Base-by-base conservation (phyloP, 768 basidiomycete genomes). In the Panaeolus cyanescens region DNA sequence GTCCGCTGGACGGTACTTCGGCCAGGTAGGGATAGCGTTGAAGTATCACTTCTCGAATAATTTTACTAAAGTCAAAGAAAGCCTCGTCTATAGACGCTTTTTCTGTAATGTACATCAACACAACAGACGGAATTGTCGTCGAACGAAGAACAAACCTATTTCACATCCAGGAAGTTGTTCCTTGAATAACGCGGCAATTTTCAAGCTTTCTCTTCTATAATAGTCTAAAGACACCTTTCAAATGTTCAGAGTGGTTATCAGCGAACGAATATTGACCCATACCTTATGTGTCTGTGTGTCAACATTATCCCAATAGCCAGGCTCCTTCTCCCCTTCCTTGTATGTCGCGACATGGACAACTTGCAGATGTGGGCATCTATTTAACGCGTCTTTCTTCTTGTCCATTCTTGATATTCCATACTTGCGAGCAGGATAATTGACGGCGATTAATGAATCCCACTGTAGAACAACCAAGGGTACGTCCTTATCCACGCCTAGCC, bases 61-160 rank as follows among this genome's bases (percentile, higher is more conserved):
- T 89, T 8, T 81, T 81, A 3, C 95, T 92, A 59, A 99, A 84
- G 72, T 99, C 96, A 59, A 99, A 86, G 73, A 96, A 99, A 0
- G 93, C 95, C 70, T 99, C 97, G 68, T 99, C 97, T 33, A 99
- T 97, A 0, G 94, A 96, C 22, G 97, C 97, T 72, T 96, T 97
- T 75, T 99, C 96, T 95, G 58, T 6, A n/a, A n/a, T n/a, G n/a
- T n/a, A n/a, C n/a, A n/a, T n/a, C n/a, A n/a, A n/a, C n/a, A n/a
- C n/a, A n/a, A n/a, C n/a, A n/a, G n/a, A n/a, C n/a, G n/a, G n/a
- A n/a, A n/a, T n/a, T n/a, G n/a, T n/a, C n/a, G n/a, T n/a, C n/a
- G n/a, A n/a, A n/a, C n/a, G 33, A 60, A 42, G 4, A 56, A 61
- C 60, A 53, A 55, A 94, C 95, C 95, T 58, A 96, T 82, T 78